Conservation (phyloP, 129 eudicot species). For the Helianthus annuus region HanXRQr2.0-SUNRISE NC_035433.2:123807213-123807712, state of each 20-base stretch:
- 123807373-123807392: no score
- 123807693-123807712: conserved; percentile 56
- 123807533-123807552: not conserved
- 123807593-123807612: conserved; percentile 45
- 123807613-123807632: conserved; percentile 42
- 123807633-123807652: conserved; percentile 58
- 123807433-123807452: no score
- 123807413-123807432: no score
- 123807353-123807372: no score
- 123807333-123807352: no score
- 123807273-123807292: no score
- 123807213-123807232: no score
- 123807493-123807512: not conserved
- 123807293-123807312: no score
- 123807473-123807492: not conserved
- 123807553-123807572: conserved; percentile 8
- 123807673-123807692: conserved; percentile 63
- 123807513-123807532: not conserved
- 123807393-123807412: no score
- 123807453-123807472: not conserved
- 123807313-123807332: no score
- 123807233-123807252: no score
- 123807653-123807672: conserved; percentile 54
- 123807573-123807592: conserved; percentile 42
- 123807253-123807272: no score